Conservation (phyloP, 2,329 filamentous ascomycete genomes). For the Blastomyces gilchristii region DNA sequence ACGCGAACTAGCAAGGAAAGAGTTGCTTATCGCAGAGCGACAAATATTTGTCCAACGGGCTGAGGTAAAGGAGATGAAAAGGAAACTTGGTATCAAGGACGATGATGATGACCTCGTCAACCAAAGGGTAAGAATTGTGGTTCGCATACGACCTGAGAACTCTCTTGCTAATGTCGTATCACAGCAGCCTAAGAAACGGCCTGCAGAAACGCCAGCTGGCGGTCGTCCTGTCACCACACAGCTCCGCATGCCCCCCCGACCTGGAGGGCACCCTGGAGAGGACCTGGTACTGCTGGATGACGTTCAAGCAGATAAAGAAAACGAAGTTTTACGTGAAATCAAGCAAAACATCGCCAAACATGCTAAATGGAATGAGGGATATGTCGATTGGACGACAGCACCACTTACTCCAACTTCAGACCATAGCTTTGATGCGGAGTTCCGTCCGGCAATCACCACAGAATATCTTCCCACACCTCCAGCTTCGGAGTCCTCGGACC, state of each 20-base stretch:
- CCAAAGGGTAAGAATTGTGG: slow-evolving; percentile 59
- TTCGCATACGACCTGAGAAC: slow-evolving; percentile 26
- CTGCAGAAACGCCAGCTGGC: slow-evolving; percentile 48
- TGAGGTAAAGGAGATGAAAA: slow-evolving; percentile 77
- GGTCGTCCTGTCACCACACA: slow-evolving; percentile 55
- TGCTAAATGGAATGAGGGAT: slow-evolving; percentile 80
- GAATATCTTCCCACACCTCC: slow-evolving; percentile 50
- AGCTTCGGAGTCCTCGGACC: slow-evolving; percentile 40
- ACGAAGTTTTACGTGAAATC: slow-evolving; percentile 69
- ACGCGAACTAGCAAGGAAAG: slow-evolving; percentile 68
- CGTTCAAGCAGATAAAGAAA: slow-evolving; percentile 68
- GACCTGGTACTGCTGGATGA: slow-evolving; percentile 71
- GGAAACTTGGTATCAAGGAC: slow-evolving; percentile 76
- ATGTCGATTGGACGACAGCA: slow-evolving; percentile 76
- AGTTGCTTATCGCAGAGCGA: slow-evolving; percentile 64
- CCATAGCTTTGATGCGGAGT: slow-evolving; percentile 50
- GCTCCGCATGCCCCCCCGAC: slow-evolving; percentile 58
- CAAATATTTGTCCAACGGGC: slow-evolving; percentile 73
- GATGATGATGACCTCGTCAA: slow-evolving; percentile 93
- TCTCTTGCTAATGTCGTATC: slow-evolving; percentile 27
- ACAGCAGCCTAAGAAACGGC: slow-evolving; percentile 62
- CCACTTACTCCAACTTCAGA: slow-evolving; percentile 72
- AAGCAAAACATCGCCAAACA: slow-evolving; percentile 81
- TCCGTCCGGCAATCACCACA: slow-evolving; percentile 57
- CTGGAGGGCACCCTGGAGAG: slow-evolving; percentile 64